Base-by-base conservation (phyloP, 2,329 filamentous ascomycete genomes). In the Fusarium sp. region DNA sequence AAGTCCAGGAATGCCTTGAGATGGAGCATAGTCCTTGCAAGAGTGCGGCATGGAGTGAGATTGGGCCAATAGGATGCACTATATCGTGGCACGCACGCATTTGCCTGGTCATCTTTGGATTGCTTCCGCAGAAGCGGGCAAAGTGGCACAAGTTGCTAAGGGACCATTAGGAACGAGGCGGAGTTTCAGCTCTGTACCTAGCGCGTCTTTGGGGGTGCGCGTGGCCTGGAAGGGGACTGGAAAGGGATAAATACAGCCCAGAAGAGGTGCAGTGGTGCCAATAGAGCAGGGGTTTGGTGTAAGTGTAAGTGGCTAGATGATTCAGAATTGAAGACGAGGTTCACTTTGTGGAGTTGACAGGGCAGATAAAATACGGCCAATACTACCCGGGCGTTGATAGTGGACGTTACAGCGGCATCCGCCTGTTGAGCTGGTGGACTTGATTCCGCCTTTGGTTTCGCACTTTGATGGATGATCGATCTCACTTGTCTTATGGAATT, bases 61-160 rank as follows among this genome's bases (percentile, higher is more conserved):
- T 43, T 28, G 19, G 22, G 11, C 73, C 73, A 75, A 75, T 74
- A 46, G 54, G 40, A 57, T 34, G 36, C 7, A 15, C 26, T 24
- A 52, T 62, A 13, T 49, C 14, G 55, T 71, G 60, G 69, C 72
- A 75, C 72, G 72, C 71, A 59, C 65, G 47, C 63, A 68, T 65
- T 54, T 62, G 58, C 52, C 63, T 69, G 57, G 51, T 51, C 55
- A 62, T 67, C 44, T 53, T 62, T 71, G 57, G 62, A 45, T 47
- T 60, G 50, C 64, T 64, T 21, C 51, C 47, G 49, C 62, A 65
- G 44, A 58, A 56, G 71, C 58, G 67, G 69, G 61, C 69, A 60
- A 58, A 65, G 65, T 54, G 63, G 57, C 57, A 51, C 61, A 51
- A 28, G 51, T n/a, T 66, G 43, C 46, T 46, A 47, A 57, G 45